Base-by-base conservation (phyloP, 768 basidiomycete genomes). In the Suillus alpinus region DNA sequence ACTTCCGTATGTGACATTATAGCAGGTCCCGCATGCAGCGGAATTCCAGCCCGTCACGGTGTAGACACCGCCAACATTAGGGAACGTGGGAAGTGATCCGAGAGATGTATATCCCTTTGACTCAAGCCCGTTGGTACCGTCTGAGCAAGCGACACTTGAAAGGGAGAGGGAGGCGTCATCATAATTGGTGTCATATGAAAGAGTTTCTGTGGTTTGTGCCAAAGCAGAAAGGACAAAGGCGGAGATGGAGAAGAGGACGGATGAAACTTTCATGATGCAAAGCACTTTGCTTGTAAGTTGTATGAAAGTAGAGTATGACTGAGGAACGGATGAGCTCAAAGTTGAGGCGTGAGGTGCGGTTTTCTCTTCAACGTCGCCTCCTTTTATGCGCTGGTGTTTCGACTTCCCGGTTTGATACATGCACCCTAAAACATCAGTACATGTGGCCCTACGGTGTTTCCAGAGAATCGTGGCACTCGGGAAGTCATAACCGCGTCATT, bases 161-260 rank as follows among this genome's bases (percentile, higher is more conserved):
- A 79, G 71, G 40, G 72, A 65, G 52, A 68, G 68, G 52, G 1
- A 1, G 5, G 34, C 32, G 52, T 73, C 66, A 64, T 77, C 79
- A 60, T 80, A 80, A 8, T 59, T 69, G 26, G 43, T 46, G 68
- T 81, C 79, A 46, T 71, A 80, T 9, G 77, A 66, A 50, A 80
- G 73, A 6, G 73, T 70, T 44, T 67, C 64, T 37, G 56, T 4
- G 4, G 62, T 62, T 62, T 72, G 68, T 12, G 73, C 67, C 56
- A 62, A 55, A 56, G 63, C 66, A 34, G 61, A 50, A 16, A 70
- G 66, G 44, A 56, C 58, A 36, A 67, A 60, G 57, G 66, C 34
- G 26, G 65, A 36, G 63, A 63, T 41, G 62, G 63, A 4, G 44
- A 63, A 43, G 52, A 70, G 13, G n/a, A 65, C 46, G 5, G 63